A percentile compares a stretch with the other conserved stretches of the same genome.
phyloP scores from a whole-genome alignment of 495 filamentous ascomycete species.

The Penicillium verhagenii region DNA sequence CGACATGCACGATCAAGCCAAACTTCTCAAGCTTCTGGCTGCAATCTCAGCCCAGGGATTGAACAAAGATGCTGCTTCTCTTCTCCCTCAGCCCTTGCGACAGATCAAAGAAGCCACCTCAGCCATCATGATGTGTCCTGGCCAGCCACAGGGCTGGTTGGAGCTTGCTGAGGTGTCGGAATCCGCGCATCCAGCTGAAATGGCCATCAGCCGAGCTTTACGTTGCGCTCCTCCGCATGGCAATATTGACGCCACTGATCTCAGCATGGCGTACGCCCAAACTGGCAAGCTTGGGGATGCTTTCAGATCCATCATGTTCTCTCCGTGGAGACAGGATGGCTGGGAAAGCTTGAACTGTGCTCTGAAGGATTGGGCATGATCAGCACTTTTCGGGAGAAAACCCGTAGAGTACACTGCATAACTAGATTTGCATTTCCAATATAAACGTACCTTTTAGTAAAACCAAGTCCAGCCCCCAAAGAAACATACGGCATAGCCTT shows the following conservation, averaged over 20 bases:
- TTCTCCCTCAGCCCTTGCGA: slow-evolving; percentile 35
- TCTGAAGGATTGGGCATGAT: slow-evolving; percentile 2
- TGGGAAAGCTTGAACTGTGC: slow-evolving; percentile 55
- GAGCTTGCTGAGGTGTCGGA: slow-evolving; percentile 60
- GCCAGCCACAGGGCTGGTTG: slow-evolving; percentile 73
- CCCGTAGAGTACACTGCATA: no score
- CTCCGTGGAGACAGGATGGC: slow-evolving; percentile 70
- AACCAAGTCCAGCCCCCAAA: not conserved
- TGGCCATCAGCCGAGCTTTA: slow-evolving; percentile 77
- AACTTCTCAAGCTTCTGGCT: slow-evolving; percentile 56
- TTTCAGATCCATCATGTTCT: slow-evolving; percentile 72
- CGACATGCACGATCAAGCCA: slow-evolving; percentile 42
- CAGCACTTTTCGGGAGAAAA: no score
- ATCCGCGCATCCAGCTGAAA: slow-evolving; percentile 62
- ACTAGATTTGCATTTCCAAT: no score
- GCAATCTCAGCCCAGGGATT: slow-evolving; percentile 52
- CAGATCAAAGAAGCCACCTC: slow-evolving; percentile 57
- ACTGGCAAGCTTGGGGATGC: slow-evolving; percentile 69
- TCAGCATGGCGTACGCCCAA: slow-evolving; percentile 75
- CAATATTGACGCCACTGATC: slow-evolving; percentile 61
- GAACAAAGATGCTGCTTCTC: slow-evolving; percentile 28
- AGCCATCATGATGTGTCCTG: slow-evolving; percentile 75
- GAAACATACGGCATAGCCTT: not conserved
- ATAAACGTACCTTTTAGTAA: slow-evolving; percentile 9
- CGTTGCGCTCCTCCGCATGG: slow-evolving; percentile 70